Evolutionary conservation across 2,329 filamentous ascomycete species (phyloP), one percentile per base, ranked within the genome.

Genomic region (Microthyrium microscopicum): DNA sequence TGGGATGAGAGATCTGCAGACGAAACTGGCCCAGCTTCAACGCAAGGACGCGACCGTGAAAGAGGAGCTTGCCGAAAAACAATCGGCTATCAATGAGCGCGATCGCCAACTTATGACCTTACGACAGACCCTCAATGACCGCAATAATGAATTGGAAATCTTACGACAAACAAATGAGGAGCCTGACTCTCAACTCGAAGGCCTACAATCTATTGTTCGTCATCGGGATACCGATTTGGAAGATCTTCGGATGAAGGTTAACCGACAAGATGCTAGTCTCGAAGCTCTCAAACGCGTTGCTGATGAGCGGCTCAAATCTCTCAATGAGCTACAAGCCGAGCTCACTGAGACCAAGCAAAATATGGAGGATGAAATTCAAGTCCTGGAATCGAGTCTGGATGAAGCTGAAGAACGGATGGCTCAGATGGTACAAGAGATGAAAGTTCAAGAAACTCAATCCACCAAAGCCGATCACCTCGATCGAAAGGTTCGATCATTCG

Each of bases 371-470:
- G 67, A 68, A 38, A 62, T 69, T 13, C 48, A 60, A 21, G 55
- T 64, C 5, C 44, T 64, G 2, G 57, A 62, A 36, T 51, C 54
- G 19, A 52, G 50, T 20, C 48, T 55, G 5, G 60, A 62, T 20
- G 56, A 60, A 13, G 47, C 52, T 2, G 46, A 53, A 16, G 50
- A 54, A 12, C 58, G 61, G 40, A 76, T 73, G 44, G 60, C 64
- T 5, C 59, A 70, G 26, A 54, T 77, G 1, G 69, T 80, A 44
- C 60, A 70, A 33, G 68, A 68, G 37, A 61, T 69, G 4, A 55
- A 58, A 7, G 38, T 50, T 5, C 46, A 56, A 5, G 51, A 55
- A 35, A 40, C 39, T 17, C 39, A 47, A 25, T 35, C 43, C 16
- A 57, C 66, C 35, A 64, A 65, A 30, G 57, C 64, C 3, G 55